Percentiles rank a stretch among this genome's conserved stretches.
Evolutionary conservation across 2,329 filamentous ascomycete genomes (phyloP).

Genomic region (Alternaria sp.): DNA sequence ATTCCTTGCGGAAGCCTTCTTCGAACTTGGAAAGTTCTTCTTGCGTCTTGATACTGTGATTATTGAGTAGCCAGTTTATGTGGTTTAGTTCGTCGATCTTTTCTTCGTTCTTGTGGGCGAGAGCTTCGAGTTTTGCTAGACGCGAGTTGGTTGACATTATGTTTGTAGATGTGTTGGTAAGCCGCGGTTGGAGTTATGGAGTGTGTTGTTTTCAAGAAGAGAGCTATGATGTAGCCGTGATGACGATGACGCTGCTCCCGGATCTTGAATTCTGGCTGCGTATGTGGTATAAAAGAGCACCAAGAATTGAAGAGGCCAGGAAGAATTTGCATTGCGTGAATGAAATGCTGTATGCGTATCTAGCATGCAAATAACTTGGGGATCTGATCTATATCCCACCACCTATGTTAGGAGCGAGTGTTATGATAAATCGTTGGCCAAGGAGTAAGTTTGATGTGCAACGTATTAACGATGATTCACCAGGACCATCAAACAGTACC

Average conservation of each 20-base stretch:
- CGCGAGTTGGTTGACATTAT: background rate
- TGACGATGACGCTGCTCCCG: background rate
- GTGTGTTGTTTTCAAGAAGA: background rate
- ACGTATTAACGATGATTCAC: background rate
- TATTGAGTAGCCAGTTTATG: slow-evolving; percentile 2
- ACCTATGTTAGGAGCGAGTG: too few species aligned
- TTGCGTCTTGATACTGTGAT: slow-evolving; percentile 2
- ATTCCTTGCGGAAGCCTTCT: background rate
- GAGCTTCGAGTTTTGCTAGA: slow-evolving; percentile 10
- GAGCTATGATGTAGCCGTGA: background rate
- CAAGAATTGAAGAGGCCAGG: background rate
- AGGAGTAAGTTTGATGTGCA: background rate
- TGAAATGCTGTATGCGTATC: background rate
- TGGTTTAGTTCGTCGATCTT: background rate
- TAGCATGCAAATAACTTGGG: too few species aligned
- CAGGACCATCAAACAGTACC: background rate
- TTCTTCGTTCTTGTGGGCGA: background rate
- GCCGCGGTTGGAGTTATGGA: background rate
- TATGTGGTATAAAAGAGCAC: background rate
- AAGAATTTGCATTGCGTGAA: background rate
- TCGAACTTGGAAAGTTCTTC: slow-evolving; percentile 3
- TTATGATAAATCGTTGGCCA: background rate
- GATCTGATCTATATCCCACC: too few species aligned
- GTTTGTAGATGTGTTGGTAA: background rate
- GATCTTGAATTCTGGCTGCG: background rate